phyloP scores from a whole-genome alignment of 306 rosid species.

The Astragalus glycyphyllos region DNA sequence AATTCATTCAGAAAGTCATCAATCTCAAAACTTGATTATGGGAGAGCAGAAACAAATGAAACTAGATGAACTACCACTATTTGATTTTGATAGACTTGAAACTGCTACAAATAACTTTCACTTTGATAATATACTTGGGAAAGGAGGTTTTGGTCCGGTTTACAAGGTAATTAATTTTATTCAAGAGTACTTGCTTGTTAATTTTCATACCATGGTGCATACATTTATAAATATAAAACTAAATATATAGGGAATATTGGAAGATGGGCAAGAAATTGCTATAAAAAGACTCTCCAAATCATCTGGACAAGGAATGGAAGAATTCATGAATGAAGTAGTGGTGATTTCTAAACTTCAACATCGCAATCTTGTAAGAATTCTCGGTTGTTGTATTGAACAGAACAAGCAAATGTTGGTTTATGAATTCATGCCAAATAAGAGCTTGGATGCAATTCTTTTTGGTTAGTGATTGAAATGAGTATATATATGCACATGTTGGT shows the following conservation, averaged over 20 bases:
- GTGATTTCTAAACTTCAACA: constrained; percentile 57
- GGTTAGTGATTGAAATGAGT: constrained; percentile 33
- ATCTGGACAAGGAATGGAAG: constrained; percentile 51
- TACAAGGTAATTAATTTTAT: constrained; percentile 38
- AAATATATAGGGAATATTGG: constrained; percentile 36
- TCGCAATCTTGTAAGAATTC: constrained; percentile 1
- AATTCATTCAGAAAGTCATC: constrained; percentile 32
- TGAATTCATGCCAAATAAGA: constrained; percentile 55
- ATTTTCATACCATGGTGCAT: not conserved
- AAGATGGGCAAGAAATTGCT: constrained; percentile 50
- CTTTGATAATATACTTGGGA: constrained; percentile 40
- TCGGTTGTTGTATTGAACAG: constrained; percentile 52
- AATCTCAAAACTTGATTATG: not conserved
- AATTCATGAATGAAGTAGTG: constrained; percentile 51
- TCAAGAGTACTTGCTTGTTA: not conserved
- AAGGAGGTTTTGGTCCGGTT: constrained; percentile 49
- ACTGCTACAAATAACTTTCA: constrained; percentile 47
- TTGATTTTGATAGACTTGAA: constrained; percentile 34
- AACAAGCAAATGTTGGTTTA: constrained; percentile 50
- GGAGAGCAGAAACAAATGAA: constrained; percentile 28
- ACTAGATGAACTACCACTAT: constrained; percentile 34
- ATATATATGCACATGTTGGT: too few relatives aligned
- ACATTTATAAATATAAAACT: not conserved
- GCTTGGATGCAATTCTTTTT: constrained; percentile 22
- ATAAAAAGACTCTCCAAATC: constrained; percentile 50